Percentiles rank a stretch among this genome's conserved stretches.
These are phyloP conservation scores for Salvia sclarea DNA, from an alignment of 305 asterid genomes.

Conservation along the genomic window DNA sequence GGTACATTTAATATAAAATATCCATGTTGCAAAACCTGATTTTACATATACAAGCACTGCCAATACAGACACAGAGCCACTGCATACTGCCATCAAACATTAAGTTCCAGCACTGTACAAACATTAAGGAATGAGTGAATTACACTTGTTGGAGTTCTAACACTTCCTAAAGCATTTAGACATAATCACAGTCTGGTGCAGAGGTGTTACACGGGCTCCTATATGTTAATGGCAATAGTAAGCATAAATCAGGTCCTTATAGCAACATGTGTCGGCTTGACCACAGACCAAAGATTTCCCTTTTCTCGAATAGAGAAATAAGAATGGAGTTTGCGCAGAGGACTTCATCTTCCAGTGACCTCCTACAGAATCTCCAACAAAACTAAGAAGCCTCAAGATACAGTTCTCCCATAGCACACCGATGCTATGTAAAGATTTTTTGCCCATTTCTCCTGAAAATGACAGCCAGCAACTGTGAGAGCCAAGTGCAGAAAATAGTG, in stretches of 20 bases:
- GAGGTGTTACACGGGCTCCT: slow-evolving; percentile 19
- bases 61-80: slow-evolving; percentile 16
- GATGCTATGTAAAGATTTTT: slow-evolving; percentile 65
- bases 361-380: slow-evolving; percentile 28
- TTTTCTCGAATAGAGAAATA: slow-evolving; percentile 3
- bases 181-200: slow-evolving; percentile 26
- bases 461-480: slow-evolving; percentile 17
- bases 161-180: slow-evolving; percentile 37
- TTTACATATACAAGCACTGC: slow-evolving; percentile 33
- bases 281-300: neutral
- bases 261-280: slow-evolving; percentile 20
- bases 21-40: slow-evolving; percentile 17
- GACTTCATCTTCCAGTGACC: slow-evolving; percentile 22
- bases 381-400: slow-evolving; percentile 43
- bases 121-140: slow-evolving; percentile 34
- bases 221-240: slow-evolving; percentile 27
- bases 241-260: slow-evolving; percentile 23
- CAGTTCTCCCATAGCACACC: slow-evolving; percentile 65
- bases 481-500: neutral
- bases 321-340: neutral
- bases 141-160: slow-evolving; percentile 30
- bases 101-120: slow-evolving; percentile 45
- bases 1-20: neutral
- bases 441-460: slow-evolving; percentile 66
- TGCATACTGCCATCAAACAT: slow-evolving; percentile 23